A percentile compares a stretch with the other conserved stretches of the same genome.
phyloP scores from a whole-genome alignment of 305 asterid species.

The Solanum hybrid region DNA sequence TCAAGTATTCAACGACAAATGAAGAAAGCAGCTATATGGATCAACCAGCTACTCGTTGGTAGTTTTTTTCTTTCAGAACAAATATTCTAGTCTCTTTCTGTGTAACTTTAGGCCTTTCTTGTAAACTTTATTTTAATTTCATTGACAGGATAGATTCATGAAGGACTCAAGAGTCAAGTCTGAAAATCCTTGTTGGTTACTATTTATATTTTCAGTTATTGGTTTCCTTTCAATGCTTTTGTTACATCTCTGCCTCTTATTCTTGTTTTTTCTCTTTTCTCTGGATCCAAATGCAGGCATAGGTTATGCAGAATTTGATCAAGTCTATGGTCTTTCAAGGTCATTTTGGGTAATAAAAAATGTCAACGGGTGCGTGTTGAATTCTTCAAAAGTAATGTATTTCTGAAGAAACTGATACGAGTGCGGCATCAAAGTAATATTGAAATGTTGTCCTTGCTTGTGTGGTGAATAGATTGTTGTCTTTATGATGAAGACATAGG shows the following conservation, averaged over 20 bases:
- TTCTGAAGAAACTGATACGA: too few relatives aligned
- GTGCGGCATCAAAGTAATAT: background rate
- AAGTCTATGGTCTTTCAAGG: background rate
- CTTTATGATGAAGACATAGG: background rate
- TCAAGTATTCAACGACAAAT: background rate
- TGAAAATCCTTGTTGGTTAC: background rate
- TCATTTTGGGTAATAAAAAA: background rate
- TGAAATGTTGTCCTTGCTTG: background rate
- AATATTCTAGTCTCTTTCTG: background rate
- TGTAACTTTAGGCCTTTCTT: background rate
- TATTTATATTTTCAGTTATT: background rate
- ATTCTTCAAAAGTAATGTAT: too few relatives aligned
- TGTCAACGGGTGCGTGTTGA: background rate
- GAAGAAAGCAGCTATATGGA: constrained; percentile 4
- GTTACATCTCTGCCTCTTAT: background rate
- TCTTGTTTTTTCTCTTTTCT: background rate
- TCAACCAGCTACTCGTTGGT: constrained; percentile 3
- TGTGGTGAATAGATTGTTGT: background rate
- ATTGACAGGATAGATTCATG: constrained; percentile 7
- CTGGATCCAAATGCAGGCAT: background rate
- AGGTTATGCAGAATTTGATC: background rate
- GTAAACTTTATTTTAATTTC: constrained; percentile 4
- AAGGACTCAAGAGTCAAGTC: constrained; percentile 1
- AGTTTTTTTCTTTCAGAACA: background rate
- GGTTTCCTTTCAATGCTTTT: background rate